phyloP scores from a whole-genome alignment of 108 stramenopile species.

The Thalassiosira profunda region DNA sequence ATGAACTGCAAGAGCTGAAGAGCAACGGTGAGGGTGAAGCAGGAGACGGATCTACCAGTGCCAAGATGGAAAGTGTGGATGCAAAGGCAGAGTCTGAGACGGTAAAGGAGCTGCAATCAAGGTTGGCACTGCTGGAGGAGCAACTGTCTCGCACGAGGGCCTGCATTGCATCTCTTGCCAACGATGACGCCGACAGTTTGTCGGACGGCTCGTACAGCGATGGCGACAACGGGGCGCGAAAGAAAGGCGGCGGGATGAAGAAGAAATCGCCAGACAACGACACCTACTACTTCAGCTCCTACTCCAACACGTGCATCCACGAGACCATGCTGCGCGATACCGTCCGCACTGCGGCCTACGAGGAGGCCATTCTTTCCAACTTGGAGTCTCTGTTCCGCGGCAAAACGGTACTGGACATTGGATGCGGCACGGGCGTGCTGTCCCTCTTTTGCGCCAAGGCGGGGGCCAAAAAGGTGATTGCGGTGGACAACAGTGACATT shows the following conservation, averaged over 20 bases:
- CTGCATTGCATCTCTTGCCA: conserved; percentile 46
- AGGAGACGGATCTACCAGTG: neutral
- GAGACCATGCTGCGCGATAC: conserved; percentile 89
- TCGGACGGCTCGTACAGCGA: neutral
- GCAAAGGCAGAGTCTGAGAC: conserved; percentile 2
- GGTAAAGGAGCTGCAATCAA: conserved; percentile 12
- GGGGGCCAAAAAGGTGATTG: conserved; percentile 86
- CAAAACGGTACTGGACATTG: conserved; percentile 82
- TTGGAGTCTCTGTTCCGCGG: conserved; percentile 53
- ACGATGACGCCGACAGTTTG: conserved; percentile 21
- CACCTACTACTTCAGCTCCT: conserved; percentile 73
- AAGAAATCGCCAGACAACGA: conserved; percentile 42
- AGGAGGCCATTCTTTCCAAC: conserved; percentile 62
- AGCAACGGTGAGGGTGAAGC: conserved; percentile 15
- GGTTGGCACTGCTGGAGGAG: conserved; percentile 35
- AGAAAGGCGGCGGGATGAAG: neutral
- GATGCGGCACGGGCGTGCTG: conserved; percentile 82
- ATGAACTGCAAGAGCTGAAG: conserved; percentile 53
- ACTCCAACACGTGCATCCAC: conserved; percentile 86
- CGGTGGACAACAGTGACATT: conserved; percentile 77
- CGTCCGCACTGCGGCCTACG: conserved; percentile 67
- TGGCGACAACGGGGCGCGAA: neutral
- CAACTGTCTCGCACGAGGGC: conserved; percentile 42
- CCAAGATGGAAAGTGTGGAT: neutral
- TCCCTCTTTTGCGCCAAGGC: conserved; percentile 80